Evolutionary conservation across 164 flowering plant species (phyloP), one percentile per base, ranked within the genome.

Genomic region (Vitis labrusca): DNA sequence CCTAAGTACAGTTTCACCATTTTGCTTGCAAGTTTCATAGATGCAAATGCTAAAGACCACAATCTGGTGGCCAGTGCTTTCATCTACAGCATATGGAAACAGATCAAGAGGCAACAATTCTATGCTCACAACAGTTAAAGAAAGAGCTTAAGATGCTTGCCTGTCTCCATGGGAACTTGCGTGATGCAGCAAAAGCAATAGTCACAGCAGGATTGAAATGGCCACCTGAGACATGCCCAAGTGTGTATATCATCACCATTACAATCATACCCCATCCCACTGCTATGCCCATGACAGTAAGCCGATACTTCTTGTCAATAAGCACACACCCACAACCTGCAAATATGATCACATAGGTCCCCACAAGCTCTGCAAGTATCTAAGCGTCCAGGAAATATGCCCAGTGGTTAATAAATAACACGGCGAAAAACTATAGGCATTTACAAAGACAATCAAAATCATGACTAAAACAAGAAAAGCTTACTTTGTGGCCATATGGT

Each of bases 161-260:
- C 76, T 66, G 56, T 50, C 49, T 67, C 76, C 71, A 69, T 37
- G 77, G 69, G 27, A 64, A 64, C 50, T 57, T 62, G 16, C 23
- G 16, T 3, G 50, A 47, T 6, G 63, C 50, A 0, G 76, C 72
- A 6, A 67, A 68, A 50, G 71, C 72, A 44, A 73, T 68, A 49
- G 76, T 73, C 9, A 73, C 71, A 10, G 76, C 71, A 3, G 76
- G 76, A 67, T 73, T 73, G 67, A 73, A 73, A 50, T 73, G 71
- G 16, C 52, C 71, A 23, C 76, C 63, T 1, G 76, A 73, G 71
- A 73, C 32, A 52, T 73, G 71, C 1, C 76, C 76, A 10, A 73
- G 48, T 14, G 71, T 16, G 58, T 73, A 73, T 9, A 73, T n/a
- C 72, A 73, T 49, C 32, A 58, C 71, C 76, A 73, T 73, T 17